Evolutionary conservation across 2,329 filamentous ascomycete genomes (phyloP), one percentile per base, ranked within the genome.

Genomic region (Colletotrichum noveboracense): DNA sequence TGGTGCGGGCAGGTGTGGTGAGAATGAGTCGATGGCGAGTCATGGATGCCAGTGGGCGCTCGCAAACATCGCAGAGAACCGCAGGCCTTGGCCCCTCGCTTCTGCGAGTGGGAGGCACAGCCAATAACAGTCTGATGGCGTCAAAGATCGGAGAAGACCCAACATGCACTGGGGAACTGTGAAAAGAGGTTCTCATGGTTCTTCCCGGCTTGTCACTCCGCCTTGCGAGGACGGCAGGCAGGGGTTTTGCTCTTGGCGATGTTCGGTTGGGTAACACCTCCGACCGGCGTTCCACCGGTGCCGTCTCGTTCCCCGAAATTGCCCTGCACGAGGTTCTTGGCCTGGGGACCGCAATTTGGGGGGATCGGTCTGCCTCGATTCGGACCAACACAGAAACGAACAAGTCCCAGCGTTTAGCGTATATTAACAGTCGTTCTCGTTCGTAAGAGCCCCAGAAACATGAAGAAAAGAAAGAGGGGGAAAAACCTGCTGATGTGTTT

Each of bases 1-100:
- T 26, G 21, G 34, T 30, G 67, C n/a, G 67, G 67, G 66, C 67
- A 52, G 30, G 21, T 56, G 28, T 43, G 9, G 21, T 61, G 48
- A 52, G 28, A 28, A 55, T 66, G 61, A 71, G 18, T 61, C 28
- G 48, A 71, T 75, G 28, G 10, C 67, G 72, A 75, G 72, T 75
- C 72, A 75, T 71, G 28, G 36, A 10, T 32, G 18, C 52, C 18
- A 68, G 36, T 62, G 6, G 12, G 55, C 32, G 28, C 7, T 32
- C n/a, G 65, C 43, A 28, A 67, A 56, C 21, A 26, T 28, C 58
- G 66, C 48, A 24, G 26, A 43, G 52, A 61, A 61, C 18, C 26
- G 26, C 28, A 30, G 56, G 21, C 21, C 21, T 58, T n/a, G 43
- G 55, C 55, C 55, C 58, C 28, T 26, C 28, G 26, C 58, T n/a